Percentiles rank a stretch among this genome's conserved stretches.
Evolutionary conservation across 2,329 filamentous ascomycete genomes (phyloP).

Genomic region (Penicillium corylophilum): DNA sequence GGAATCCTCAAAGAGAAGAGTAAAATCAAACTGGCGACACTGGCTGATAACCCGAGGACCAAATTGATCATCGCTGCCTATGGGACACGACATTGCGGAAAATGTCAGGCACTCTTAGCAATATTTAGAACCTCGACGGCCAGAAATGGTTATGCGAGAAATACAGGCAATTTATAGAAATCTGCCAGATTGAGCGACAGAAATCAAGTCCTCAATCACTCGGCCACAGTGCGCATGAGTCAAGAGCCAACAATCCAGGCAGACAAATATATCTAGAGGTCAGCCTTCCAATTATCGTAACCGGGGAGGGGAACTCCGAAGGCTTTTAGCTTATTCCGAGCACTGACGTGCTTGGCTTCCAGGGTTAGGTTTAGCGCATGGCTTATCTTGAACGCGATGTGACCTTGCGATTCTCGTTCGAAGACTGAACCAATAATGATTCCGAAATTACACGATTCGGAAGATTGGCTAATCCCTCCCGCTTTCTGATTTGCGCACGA

Average conservation of each 20-base stretch:
- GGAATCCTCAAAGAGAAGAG: constrained; percentile 13
- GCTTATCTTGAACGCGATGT: not conserved
- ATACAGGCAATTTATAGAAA: not conserved
- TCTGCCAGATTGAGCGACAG: not conserved
- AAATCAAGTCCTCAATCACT: not conserved
- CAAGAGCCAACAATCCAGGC: not conserved
- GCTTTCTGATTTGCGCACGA: too few relatives aligned
- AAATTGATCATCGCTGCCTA: constrained; percentile 10
- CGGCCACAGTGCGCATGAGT: too few relatives aligned
- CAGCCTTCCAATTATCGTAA: not conserved
- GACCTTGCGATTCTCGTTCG: not conserved
- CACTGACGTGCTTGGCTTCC: not conserved
- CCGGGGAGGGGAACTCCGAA: not conserved
- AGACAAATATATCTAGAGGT: not conserved
- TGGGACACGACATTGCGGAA: constrained; percentile 6
- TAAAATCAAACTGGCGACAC: constrained; percentile 32
- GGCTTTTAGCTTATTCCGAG: not conserved
- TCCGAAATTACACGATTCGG: too few relatives aligned
- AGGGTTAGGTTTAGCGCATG: not conserved
- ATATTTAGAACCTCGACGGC: too few relatives aligned
- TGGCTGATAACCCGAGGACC: constrained; percentile 6
- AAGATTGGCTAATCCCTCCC: too few relatives aligned
- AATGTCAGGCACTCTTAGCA: not conserved
- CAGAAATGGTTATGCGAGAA: too few relatives aligned
- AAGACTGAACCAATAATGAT: not conserved